Base-by-base conservation (phyloP, 805 yeast genomes). In the Starmerella apicola region DNA sequence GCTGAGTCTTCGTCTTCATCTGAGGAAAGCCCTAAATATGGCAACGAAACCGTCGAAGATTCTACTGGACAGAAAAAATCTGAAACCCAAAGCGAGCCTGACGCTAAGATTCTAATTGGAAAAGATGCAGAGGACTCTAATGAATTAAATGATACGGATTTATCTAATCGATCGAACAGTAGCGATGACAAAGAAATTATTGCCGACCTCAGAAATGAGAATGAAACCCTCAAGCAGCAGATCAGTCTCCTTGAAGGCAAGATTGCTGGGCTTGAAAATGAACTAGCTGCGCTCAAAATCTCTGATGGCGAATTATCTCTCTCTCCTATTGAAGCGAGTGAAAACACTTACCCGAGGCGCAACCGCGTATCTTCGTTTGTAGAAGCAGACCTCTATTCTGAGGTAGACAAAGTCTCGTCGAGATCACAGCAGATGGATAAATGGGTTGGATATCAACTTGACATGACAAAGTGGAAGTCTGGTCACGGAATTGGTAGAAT, bases 371-470 rank as follows among this genome's bases (percentile, higher is more conserved):
- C 61, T 7, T 56, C 60, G 23, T 55, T 53, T 34, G 58, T 53
- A 12, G 62, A 55, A 35, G 58, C 60, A 15, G 64, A 59, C 23
- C 47, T 60, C 19, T 65, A 66, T 38, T 54, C 70, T 23, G 72
- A 71, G 45, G 70, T 74, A 5, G 68, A 69, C 10, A 76, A 74
- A 50, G 67, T 73, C 47, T 65, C 70, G 46, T 50, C 47, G 19
- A 47, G 50, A 25, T 42, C 51, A 9, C 77, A 74, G 39, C 66
- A 70, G 33, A 60, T 86, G 48, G 65, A 68, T 54, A 74, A 73
- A 48, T 86, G 93, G 93, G 76, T 75, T 48, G 76, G 73, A 36
- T 86, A 86, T 85, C 83, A 79, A 53, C 70, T 84, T 3, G 95
- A 86, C 53, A 81, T 86, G 93, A 69, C 82, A 20, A 51, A 57